phyloP scores from a whole-genome alignment of 148 eudicot genomes.

The Nepenthes gracilis region DNA sequence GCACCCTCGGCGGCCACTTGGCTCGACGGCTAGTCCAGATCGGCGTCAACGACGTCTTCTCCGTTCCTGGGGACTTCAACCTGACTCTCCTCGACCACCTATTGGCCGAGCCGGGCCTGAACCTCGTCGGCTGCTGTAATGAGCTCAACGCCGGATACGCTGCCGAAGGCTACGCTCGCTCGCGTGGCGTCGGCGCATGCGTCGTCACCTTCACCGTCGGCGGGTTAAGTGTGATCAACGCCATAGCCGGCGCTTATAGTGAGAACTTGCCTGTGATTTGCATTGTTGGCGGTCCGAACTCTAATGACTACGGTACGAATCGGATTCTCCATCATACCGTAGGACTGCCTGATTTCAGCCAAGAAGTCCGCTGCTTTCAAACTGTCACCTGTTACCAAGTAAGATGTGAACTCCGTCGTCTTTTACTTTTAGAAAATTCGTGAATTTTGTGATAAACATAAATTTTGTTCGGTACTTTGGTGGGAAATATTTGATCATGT shows the following conservation, averaged over 20 bases:
- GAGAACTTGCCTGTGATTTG: conserved; percentile 83
- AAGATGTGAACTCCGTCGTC: not conserved
- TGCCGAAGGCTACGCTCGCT: conserved; percentile 76
- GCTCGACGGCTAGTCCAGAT: conserved; percentile 64
- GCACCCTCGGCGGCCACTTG: conserved; percentile 66
- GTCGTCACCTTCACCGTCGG: conserved; percentile 88
- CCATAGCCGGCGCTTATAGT: conserved; percentile 80
- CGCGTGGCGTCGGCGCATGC: conserved; percentile 77
- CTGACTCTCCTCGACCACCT: conserved; percentile 73
- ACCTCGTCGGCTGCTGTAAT: conserved; percentile 73
- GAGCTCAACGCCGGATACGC: conserved; percentile 97
- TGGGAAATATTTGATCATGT: too few relatives aligned
- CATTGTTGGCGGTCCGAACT: conserved; percentile 81
- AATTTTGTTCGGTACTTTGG: too few relatives aligned
- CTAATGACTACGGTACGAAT: conserved; percentile 74
- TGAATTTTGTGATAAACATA: too few relatives aligned
- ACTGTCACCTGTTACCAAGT: conserved; percentile 84
- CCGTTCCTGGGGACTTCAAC: conserved; percentile 86
- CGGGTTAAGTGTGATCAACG: conserved; percentile 70
- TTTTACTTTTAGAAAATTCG: too few relatives aligned
- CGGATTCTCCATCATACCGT: conserved; percentile 74
- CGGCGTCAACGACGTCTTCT: conserved; percentile 61
- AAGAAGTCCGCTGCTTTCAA: conserved; percentile 71
- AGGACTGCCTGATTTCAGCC: conserved; percentile 73
- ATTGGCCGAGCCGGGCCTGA: conserved; percentile 66